phyloP scores from a whole-genome alignment of 768 basidiomycete genomes.

The Tremella yokohamensis region DNA sequence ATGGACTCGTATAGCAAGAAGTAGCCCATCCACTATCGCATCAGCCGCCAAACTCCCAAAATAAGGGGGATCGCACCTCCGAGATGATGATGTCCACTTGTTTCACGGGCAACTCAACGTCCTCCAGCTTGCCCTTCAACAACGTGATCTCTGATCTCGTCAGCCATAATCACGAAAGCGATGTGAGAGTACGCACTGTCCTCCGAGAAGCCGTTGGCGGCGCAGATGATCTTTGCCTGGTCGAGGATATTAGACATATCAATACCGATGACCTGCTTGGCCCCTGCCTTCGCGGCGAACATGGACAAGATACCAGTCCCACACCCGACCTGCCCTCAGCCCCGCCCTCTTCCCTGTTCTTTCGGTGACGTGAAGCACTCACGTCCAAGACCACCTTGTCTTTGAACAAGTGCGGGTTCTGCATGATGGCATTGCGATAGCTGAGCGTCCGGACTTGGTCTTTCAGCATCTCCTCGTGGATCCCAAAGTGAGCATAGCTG shows the following conservation, averaged over 20 bases:
- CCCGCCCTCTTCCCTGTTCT: background rate
- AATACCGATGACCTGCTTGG: constrained; percentile 90
- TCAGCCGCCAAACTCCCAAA: constrained; percentile 3
- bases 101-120: constrained; percentile 77
- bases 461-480: constrained; percentile 99
- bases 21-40: constrained; percentile 90
- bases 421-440: constrained; percentile 88
- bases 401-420: constrained; percentile 92
- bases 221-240: constrained; percentile 94
- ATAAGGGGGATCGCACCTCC: constrained; percentile 55
- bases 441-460: constrained; percentile 91
- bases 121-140: constrained; percentile 97
- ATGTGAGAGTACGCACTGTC: constrained; percentile 79
- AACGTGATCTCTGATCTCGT: constrained; percentile 74
- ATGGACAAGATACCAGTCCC: constrained; percentile 97
- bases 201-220: constrained; percentile 85
- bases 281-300: constrained; percentile 96
- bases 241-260: constrained; percentile 99
- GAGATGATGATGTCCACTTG: constrained; percentile 98
- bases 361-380: constrained; percentile 11
- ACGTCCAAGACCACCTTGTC: constrained; percentile 88
- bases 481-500: constrained; percentile 55
- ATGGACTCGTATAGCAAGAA: constrained; percentile 98
- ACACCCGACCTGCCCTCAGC: constrained; percentile 67
- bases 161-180: too few species aligned